Evolutionary conservation across 2,329 filamentous ascomycete genomes (phyloP), one percentile per base, ranked within the genome.

Genomic region (Penicillium griseofulvum): DNA sequence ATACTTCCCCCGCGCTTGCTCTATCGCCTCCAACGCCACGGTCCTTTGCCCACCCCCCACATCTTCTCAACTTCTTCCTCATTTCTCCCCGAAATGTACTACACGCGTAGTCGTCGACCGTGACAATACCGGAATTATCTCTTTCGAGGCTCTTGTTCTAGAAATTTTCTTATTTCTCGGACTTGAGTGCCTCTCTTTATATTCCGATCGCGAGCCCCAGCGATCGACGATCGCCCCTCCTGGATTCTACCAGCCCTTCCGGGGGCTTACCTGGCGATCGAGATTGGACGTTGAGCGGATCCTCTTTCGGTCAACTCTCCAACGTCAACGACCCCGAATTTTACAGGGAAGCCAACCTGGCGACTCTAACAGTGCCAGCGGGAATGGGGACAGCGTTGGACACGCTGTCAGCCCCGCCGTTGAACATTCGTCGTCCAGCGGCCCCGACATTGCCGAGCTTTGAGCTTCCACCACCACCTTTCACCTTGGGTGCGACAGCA

Each of bases 361-460:
- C 83, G 78, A 80, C 83, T 70, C 81, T 83, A 66, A 81, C 84
- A 69, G 78, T 82, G 66, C 81, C 80, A 67, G 79, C 81, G 70
- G 82, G 81, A 71, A 87, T 87, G 83, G 81, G 83, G 75, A 77
- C 82, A 71, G 79, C 80, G 69, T 74, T 83, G 69, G 83, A 86
- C 72, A 77, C 78, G 71, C 81, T 87, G 77, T 80, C 80, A 72
- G 78, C 80, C 66, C 80, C 82, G 69, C 88, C 87, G 76, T 86
- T 91, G 71, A 84, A 86, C 64, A 81, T 86, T 72, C 83, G 88
- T 67, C 84, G 88, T 73, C 83, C 86, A 68, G 87, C 87, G 68
- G 85, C 87, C 59, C 84, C 83, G 55, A 82, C 83, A 65, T 81
- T 91, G 59, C 87, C 87, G 55, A 82, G 76, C 63, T 89, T 90